Evolutionary conservation across 805 yeast genomes (phyloP), one percentile per base, ranked within the genome.

Genomic region (Monosporozyma solicola): DNA sequence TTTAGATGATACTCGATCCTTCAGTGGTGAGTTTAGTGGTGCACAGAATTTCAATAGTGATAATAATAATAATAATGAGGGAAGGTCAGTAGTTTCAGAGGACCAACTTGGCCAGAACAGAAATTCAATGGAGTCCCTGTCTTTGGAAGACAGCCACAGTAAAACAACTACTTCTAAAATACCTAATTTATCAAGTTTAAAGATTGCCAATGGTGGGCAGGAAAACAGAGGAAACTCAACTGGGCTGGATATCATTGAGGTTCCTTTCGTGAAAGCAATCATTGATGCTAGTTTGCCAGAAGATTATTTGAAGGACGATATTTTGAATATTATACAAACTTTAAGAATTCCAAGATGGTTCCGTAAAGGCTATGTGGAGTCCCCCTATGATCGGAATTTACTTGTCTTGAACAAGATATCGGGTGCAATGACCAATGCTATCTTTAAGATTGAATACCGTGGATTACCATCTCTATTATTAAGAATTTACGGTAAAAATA

Each of bases 351-450:
- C 88, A 35, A 84, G 85, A 67, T 94, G 99, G 99, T 80, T 83
- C 60, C 55, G 55, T 1, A 75, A 75, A 55, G 76, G 83, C 32
- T 48, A 57, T 16, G 49, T 47, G 20, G 46, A 53, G 9, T 53
- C 62, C 1, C 57, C 72, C 58, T 51, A 75, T 20, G 57, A 72
- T 8, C 67, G 77, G 20, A 73, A 72, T 22, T 68, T 72, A 41
- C 67, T 92, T 41, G 73, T 69, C 24, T 67, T 91, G 22, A 74
- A 71, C 43, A 77, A 96, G 58, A 88, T 94, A 49, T 80, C 87
- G 39, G 98, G 99, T 22, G 99, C 99, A 0, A 76, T 94, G 66
- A 94, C 98, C 22, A 94, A 94, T 67, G 85, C 91, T 35, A 86
- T 92, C 52, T 94, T 85, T 67, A 82, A 82, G 62, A 79, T 94